Percentiles rank a stretch among this genome's conserved stretches.
Conservation (phyloP, 805 yeast genomes). For the Scheffersomyces coipomensis region DNA sequence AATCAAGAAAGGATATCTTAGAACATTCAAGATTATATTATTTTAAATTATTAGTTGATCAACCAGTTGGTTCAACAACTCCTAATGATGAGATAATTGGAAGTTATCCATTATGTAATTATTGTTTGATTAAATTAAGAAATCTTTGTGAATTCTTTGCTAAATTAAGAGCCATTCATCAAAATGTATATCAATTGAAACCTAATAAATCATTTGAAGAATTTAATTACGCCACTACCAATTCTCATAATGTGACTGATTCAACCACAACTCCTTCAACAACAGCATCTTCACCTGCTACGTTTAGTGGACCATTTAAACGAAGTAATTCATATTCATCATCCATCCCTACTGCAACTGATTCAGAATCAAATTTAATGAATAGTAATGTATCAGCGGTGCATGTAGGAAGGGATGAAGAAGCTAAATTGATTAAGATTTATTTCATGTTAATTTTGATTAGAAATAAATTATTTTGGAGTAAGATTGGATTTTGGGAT, state of each 20-base stretch:
- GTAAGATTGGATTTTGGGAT: constrained; percentile 80
- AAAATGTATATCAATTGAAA: constrained; percentile 57
- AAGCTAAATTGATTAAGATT: constrained; percentile 36
- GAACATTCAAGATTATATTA: constrained; percentile 78
- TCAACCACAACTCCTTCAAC: background rate
- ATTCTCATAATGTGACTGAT: background rate
- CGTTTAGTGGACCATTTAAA: background rate
- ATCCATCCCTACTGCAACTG: background rate
- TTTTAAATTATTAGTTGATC: constrained; percentile 47
- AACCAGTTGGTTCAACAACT: constrained; percentile 15
- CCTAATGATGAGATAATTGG: constrained; percentile 29
- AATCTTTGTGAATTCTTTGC: constrained; percentile 82
- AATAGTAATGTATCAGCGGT: constrained; percentile 7
- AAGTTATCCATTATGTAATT: constrained; percentile 72
- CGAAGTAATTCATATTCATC: background rate
- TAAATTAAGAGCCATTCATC: constrained; percentile 60
- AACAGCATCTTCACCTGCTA: background rate
- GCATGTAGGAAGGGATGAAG: constrained; percentile 21
- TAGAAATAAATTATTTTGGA: constrained; percentile 77
- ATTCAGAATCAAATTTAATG: constrained; percentile 1
- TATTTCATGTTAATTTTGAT: constrained; percentile 57
- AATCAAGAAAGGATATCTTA: constrained; percentile 62
- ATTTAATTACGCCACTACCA: constrained; percentile 2
- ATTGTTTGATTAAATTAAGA: constrained; percentile 76
- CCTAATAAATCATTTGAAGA: constrained; percentile 26